Base-by-base conservation (phyloP, 306 rosid genomes). In the Gastrolobium villosum region DNA sequence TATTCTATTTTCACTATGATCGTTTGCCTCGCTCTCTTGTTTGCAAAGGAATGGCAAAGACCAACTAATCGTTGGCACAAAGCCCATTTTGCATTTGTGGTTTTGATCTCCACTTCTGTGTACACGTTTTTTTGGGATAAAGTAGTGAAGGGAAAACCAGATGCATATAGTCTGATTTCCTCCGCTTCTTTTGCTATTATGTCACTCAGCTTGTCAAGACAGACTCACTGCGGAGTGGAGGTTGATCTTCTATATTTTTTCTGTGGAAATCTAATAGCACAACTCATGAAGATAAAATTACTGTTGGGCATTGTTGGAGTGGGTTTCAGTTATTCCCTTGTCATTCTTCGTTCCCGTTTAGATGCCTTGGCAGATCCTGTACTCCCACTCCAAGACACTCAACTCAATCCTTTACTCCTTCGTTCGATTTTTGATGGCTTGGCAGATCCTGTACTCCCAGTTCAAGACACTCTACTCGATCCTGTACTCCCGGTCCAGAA, bases 241-340 rank as follows among this genome's bases (percentile, higher is more conserved):
- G 5, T 62, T 1, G 83, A 79, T 62, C 72, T 79, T 7, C 31
- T 70, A 1, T 48, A 70, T 13, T 79, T 70, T 41, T 79, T 70
- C 39, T 14, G 55, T 2, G 71, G 53, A 8, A 1, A 4, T 70
- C 20, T 78, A 2, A 78, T 5, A 1, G 10, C 70, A 7, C 82
- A 69, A 13, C 77, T 78, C 44, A 78, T 46, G 77, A 69, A 68
- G 69, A 78, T 69, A 10, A 70, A 78, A 3, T 49, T 14, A 26
- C 6, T 41, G 11, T 13, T 78, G 9, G 57, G n/a, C 2, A 44
- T 35, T 44, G 50, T 78, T 68, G 76, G 82, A 26, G 70, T 13
- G 0, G 15, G 26, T 60, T 78, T 56, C 53, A 57, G 70, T 31
- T 69, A 69, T 28, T 57, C 26, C 1, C 62, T 78, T 7, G 5